Percentiles rank a stretch among this genome's conserved stretches.
These are phyloP conservation scores for Scedosporium minutisporum DNA, from an alignment of 2,329 filamentous ascomycete genomes.

Conservation along the genomic window DNA sequence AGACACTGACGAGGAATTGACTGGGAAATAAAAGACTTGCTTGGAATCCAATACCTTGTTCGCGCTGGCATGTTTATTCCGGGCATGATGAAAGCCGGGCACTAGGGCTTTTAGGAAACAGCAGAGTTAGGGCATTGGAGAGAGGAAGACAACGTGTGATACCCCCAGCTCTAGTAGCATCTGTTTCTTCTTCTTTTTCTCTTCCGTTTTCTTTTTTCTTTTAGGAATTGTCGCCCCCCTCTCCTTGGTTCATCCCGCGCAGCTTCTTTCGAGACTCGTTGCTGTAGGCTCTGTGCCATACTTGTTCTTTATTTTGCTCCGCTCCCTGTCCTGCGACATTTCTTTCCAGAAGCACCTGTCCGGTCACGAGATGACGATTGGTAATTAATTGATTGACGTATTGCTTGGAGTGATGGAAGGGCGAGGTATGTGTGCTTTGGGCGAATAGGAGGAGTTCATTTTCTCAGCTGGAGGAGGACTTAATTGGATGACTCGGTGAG, in stretches of 20 bases:
- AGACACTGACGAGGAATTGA: background rate
- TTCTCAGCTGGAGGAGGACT: background rate
- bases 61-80: background rate
- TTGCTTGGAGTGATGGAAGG: background rate
- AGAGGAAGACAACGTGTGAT: background rate
- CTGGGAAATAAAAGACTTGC: background rate
- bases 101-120: background rate
- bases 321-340: background rate
- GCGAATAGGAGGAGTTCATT: too few relatives aligned
- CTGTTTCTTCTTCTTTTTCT: background rate
- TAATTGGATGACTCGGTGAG: background rate
- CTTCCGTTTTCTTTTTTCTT: background rate
- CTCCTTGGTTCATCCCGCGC: background rate
- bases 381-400: background rate
- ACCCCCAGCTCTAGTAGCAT: background rate
- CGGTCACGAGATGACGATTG: background rate
- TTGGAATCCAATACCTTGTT: background rate
- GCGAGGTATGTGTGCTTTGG: too few relatives aligned
- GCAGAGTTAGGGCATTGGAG: background rate
- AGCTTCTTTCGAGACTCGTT: background rate
- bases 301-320: background rate
- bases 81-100: background rate
- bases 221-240: background rate
- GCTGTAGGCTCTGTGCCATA: background rate
- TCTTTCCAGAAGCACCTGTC: background rate